A percentile compares a stretch with the other conserved stretches of the same genome.
Evolutionary conservation across 108 stramenopile species (phyloP).

Genomic region (Schizochytrium sp.): DNA sequence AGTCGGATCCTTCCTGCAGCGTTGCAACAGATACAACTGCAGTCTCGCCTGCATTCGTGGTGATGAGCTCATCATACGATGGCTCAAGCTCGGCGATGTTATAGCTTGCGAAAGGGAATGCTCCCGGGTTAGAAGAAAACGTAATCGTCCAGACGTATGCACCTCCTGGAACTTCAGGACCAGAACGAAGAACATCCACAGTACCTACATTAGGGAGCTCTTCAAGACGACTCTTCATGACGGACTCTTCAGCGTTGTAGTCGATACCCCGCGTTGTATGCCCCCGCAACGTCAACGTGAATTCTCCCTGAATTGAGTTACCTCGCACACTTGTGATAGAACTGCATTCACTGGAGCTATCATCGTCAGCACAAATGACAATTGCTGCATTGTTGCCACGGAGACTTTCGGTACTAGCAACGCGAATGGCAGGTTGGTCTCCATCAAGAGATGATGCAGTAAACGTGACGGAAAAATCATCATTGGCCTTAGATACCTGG

Average conservation of each 20-base stretch:
- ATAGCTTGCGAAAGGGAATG: slow-evolving; percentile 81
- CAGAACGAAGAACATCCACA: slow-evolving; percentile 78
- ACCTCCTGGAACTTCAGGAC: slow-evolving; percentile 77
- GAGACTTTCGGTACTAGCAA: slow-evolving; percentile 50
- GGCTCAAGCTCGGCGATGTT: slow-evolving; percentile 73
- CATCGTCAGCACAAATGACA: neutral
- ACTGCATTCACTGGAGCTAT: slow-evolving; percentile 62
- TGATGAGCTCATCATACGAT: slow-evolving; percentile 61
- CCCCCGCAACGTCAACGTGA: slow-evolving; percentile 78
- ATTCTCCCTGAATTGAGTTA: slow-evolving; percentile 80
- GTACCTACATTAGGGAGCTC: slow-evolving; percentile 82
- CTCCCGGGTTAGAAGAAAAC: slow-evolving; percentile 84
- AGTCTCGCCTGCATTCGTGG: neutral
- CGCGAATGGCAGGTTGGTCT: slow-evolving; percentile 79
- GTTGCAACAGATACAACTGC: neutral
- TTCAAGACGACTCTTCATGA: slow-evolving; percentile 79
- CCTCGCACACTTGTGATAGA: slow-evolving; percentile 74
- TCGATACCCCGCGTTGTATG: slow-evolving; percentile 79
- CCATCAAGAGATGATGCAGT: slow-evolving; percentile 79
- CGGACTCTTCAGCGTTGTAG: slow-evolving; percentile 83
- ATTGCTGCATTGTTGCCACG: neutral
- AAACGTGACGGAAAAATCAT: slow-evolving; percentile 81
- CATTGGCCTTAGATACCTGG: neutral
- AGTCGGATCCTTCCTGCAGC: slow-evolving; percentile 35
- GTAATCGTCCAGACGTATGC: slow-evolving; percentile 83